A percentile compares a stretch with the other conserved stretches of the same genome.
Conservation (phyloP, 805 yeast genomes). For the Komagataella pastoris region DNA sequence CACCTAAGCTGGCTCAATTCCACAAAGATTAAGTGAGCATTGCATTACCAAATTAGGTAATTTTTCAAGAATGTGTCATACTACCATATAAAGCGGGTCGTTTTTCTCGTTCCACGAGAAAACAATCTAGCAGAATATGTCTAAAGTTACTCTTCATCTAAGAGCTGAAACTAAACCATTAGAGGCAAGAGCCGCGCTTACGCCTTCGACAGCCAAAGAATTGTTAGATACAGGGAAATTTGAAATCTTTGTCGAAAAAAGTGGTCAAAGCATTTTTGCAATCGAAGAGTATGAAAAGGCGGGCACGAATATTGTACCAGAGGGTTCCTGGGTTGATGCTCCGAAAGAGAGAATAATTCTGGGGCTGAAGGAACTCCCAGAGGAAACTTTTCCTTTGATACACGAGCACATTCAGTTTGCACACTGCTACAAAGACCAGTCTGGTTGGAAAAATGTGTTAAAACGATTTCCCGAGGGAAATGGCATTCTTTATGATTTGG, state of each 20-base stretch:
- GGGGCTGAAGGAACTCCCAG: slow-evolving; percentile 94
- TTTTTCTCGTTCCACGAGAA: background rate
- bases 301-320: slow-evolving; percentile 85
- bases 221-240: slow-evolving; percentile 73
- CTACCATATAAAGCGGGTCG: background rate
- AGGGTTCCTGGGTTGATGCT: slow-evolving; percentile 87
- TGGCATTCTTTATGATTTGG: slow-evolving; percentile 86
- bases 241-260: slow-evolving; percentile 77
- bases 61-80: background rate
- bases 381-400: slow-evolving; percentile 76
- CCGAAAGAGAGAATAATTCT: slow-evolving; percentile 82
- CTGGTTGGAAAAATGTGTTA: slow-evolving; percentile 90
- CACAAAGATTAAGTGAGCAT: background rate
- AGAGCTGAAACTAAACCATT: slow-evolving; percentile 96
- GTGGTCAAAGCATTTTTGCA: slow-evolving; percentile 70
- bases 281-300: slow-evolving; percentile 61
- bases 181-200: slow-evolving; percentile 94
- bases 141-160: slow-evolving; percentile 58
- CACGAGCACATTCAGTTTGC: slow-evolving; percentile 98
- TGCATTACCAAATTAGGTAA: background rate
- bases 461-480: slow-evolving; percentile 83
- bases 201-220: slow-evolving; percentile 81
- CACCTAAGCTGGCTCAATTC: background rate
- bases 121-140: background rate
- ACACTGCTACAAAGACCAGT: slow-evolving; percentile 96